These are phyloP conservation scores for Leccinellum luteum DNA, from an alignment of 768 basidiomycete genomes.

Conservation along the genomic window DNA sequence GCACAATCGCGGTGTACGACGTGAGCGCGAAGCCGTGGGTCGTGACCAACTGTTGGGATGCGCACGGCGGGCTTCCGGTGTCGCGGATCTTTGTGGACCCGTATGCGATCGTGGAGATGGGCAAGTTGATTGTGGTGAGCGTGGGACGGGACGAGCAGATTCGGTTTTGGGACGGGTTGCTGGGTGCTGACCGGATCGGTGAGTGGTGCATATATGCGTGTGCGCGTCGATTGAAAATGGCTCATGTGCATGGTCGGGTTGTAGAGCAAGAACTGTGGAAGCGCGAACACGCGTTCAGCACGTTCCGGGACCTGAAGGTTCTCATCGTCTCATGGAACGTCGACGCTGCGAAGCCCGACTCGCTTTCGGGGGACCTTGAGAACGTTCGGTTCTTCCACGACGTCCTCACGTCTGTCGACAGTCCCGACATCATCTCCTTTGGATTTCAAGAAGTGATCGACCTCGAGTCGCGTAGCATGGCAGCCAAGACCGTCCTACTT, in stretches of 20 bases:
- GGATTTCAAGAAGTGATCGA: conserved; percentile 97
- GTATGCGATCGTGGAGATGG: conserved; percentile 66
- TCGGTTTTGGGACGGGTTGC: conserved; percentile 86
- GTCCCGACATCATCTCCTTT: conserved; percentile 88
- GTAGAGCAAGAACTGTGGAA: conserved; percentile 74
- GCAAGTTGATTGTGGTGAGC: conserved; percentile 70
- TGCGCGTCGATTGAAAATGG: not conserved
- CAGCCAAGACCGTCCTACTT: conserved; percentile 86
- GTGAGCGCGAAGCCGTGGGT: conserved; percentile 73
- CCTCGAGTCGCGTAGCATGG: conserved; percentile 88
- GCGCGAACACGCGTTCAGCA: conserved; percentile 73
- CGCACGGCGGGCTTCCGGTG: conserved; percentile 68
- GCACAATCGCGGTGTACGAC: conserved; percentile 81
- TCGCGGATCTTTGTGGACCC: conserved; percentile 66
- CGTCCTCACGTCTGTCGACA: conserved; percentile 64
- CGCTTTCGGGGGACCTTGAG: conserved; percentile 59
- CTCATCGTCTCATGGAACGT: conserved; percentile 93
- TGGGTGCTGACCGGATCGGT: conserved; percentile 88
- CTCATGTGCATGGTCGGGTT: conserved; percentile 2
- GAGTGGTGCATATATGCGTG: conserved; percentile 27
- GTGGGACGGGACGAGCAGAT: conserved; percentile 71
- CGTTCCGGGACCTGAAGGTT: conserved; percentile 71
- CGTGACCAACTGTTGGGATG: conserved; percentile 85
- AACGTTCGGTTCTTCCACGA: conserved; percentile 83
- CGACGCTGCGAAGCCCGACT: conserved; percentile 81